Evolutionary conservation across 345 rosid species (phyloP).

Genomic region (Geranium brycei): DNA sequence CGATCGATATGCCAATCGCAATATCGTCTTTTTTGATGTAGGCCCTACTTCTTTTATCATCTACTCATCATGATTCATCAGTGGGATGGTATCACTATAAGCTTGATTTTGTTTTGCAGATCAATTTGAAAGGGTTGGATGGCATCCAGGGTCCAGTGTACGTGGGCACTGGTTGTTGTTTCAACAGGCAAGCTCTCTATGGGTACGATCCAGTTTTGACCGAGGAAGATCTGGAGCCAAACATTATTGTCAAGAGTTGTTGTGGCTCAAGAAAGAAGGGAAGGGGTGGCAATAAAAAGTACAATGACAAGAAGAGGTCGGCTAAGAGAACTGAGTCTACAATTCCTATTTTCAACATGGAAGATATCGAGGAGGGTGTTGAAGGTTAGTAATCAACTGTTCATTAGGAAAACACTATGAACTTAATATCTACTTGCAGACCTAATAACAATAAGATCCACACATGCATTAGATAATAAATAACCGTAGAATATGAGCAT

Average conservation of each 20-base stretch:
- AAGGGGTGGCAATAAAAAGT: constrained; percentile 28
- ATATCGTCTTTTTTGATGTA: constrained; percentile 93
- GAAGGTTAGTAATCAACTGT: constrained; percentile 6
- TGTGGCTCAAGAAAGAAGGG: constrained; percentile 88
- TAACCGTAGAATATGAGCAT: no score
- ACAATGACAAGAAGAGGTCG: constrained; percentile 14
- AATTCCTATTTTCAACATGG: constrained; percentile 13
- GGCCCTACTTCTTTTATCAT: constrained; percentile 11
- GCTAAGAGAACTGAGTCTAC: constrained; percentile 12
- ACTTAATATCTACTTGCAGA: background rate
- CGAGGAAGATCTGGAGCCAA: constrained; percentile 83
- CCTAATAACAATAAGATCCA: no score
- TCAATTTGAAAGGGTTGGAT: constrained; percentile 88
- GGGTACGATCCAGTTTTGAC: constrained; percentile 95
- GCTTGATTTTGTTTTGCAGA: constrained; percentile 24
- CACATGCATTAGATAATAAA: no score
- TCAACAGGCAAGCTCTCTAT: constrained; percentile 91
- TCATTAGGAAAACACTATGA: background rate
- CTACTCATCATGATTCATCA: background rate
- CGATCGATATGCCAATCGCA: constrained; percentile 97
- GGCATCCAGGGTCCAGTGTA: constrained; percentile 97
- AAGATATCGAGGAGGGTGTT: constrained; percentile 16
- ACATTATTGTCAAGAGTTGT: constrained; percentile 83
- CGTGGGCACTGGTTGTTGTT: constrained; percentile 97
- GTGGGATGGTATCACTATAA: background rate